Conservation (phyloP, 257 asterid genomes). For the Solanum virginianum region DNA sequence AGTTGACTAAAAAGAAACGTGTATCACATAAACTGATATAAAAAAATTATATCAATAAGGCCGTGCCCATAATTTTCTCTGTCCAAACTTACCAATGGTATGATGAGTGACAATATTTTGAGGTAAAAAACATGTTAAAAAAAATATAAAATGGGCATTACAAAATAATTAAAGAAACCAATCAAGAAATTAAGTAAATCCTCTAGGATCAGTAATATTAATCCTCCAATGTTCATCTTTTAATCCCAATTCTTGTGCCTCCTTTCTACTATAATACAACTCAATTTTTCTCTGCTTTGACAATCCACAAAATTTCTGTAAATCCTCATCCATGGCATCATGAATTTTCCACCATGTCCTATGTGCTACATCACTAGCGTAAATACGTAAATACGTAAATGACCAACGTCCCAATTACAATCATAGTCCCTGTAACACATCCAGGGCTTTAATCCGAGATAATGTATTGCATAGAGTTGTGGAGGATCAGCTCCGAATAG, state of each 20-base stretch:
- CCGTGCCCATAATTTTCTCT: neutral
- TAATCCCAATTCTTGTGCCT: constrained; percentile 34
- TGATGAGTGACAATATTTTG: neutral
- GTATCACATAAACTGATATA: no score
- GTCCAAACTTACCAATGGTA: neutral
- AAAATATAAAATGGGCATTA: neutral
- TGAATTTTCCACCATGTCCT: constrained; percentile 67
- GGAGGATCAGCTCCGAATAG: constrained; percentile 69
- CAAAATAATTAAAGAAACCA: neutral
- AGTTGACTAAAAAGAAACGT: no score
- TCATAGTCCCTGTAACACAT: constrained; percentile 74
- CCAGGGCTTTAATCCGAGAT: constrained; percentile 83
- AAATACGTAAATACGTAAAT: constrained; percentile 44
- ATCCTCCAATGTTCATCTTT: constrained; percentile 53
- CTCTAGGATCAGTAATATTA: constrained; percentile 66
- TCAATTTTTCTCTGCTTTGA: constrained; percentile 44
- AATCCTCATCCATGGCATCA: constrained; percentile 48
- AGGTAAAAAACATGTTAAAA: neutral
- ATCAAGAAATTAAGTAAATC: neutral
- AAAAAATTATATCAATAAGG: neutral
- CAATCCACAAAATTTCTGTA: constrained; percentile 45
- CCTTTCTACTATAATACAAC: constrained; percentile 45
- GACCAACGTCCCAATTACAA: constrained; percentile 56
- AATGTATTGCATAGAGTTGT: constrained; percentile 53
- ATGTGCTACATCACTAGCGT: constrained; percentile 72